phyloP scores from a whole-genome alignment of 2,329 filamentous ascomycete species.

The Aspergillus ruber region DNA sequence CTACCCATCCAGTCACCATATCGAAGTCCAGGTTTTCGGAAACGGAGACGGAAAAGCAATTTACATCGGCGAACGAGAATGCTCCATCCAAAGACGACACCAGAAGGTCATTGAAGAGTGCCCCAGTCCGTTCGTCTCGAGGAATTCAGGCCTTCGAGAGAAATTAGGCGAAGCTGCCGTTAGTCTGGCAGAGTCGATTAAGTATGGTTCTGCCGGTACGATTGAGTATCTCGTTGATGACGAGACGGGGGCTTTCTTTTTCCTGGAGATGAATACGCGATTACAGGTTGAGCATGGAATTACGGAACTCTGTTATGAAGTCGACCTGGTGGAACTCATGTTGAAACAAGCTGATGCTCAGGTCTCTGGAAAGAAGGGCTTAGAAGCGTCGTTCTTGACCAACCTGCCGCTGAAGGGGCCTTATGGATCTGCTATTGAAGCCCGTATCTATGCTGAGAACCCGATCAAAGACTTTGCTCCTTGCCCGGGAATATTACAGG shows the following conservation, averaged over 20 bases:
- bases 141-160: slow-evolving; percentile 53
- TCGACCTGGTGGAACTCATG: slow-evolving; percentile 53
- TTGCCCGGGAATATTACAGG: slow-evolving; percentile 52
- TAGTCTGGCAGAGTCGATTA: slow-evolving; percentile 50
- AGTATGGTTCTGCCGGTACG: slow-evolving; percentile 79
- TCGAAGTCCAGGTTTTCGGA: slow-evolving; percentile 87
- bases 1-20: slow-evolving; percentile 70
- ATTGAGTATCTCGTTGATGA: slow-evolving; percentile 89
- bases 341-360: slow-evolving; percentile 49
- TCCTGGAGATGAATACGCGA: slow-evolving; percentile 55
- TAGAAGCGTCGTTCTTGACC: slow-evolving; percentile 37
- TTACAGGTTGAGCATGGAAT: slow-evolving; percentile 55
- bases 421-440: slow-evolving; percentile 47
- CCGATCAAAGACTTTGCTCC: slow-evolving; percentile 55
- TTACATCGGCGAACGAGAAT: slow-evolving; percentile 81
- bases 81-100: slow-evolving; percentile 77
- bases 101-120: slow-evolving; percentile 91
- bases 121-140: slow-evolving; percentile 62
- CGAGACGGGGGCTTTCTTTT: slow-evolving; percentile 70
- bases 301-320: slow-evolving; percentile 50
- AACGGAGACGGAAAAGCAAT: slow-evolving; percentile 73
- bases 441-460: slow-evolving; percentile 52
- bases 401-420: slow-evolving; percentile 39
- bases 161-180: slow-evolving; percentile 64
- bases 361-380: slow-evolving; percentile 39